Evolutionary conservation across 164 flowering plant species (phyloP), one percentile per base, ranked within the genome.

Genomic region (Aristolochia fimbriata): DNA sequence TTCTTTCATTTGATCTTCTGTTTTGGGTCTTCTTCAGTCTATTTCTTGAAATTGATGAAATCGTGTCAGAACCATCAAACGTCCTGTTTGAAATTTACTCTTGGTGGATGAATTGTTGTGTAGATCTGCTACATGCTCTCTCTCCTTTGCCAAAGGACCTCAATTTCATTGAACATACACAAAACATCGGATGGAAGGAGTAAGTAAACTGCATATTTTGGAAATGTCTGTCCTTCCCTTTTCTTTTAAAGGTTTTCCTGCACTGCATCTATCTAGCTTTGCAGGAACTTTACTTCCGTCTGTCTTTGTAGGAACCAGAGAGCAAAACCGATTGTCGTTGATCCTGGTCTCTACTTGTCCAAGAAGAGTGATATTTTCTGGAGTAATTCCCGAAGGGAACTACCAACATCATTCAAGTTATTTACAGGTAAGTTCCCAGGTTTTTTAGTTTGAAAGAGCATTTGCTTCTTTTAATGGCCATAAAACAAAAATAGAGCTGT

Each of bases 281-380:
- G 33, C 82, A 94, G 97, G 77, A 84, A 77, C 69, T 37, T 43
- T 59, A 13, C 13, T 59, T 21, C 11, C 9, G 9, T 23, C 45
- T 16, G 19, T 33, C 20, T 59, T 51, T 73, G 43, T 81, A 94
- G 97, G 77, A 85, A 77, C 70, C 88, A 84, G 62, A 85, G 97
- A 73, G 96, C 84, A 61, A 94, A 77, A 71, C 86, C 96, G 7
- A 84, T 94, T 63, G 80, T 88, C 51, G 62, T 94, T 51, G 99
- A 94, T 80, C 97, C 99, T 6, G 99, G 89, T 58, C 87, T 94
- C 51, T 85, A 94, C 76, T 68, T 86, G 55, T 83, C 95, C 16
- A 94, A 83, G 65, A 94, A 91, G 70, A 77, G 84, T 54, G 96
- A 88, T 55, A 55, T 94, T 66, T 76, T 79, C 60, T 61, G 63